Percentiles rank a stretch among this genome's conserved stretches.
Evolutionary conservation across 345 rosid genomes (phyloP).

Genomic region (Camelina laxa): DNA sequence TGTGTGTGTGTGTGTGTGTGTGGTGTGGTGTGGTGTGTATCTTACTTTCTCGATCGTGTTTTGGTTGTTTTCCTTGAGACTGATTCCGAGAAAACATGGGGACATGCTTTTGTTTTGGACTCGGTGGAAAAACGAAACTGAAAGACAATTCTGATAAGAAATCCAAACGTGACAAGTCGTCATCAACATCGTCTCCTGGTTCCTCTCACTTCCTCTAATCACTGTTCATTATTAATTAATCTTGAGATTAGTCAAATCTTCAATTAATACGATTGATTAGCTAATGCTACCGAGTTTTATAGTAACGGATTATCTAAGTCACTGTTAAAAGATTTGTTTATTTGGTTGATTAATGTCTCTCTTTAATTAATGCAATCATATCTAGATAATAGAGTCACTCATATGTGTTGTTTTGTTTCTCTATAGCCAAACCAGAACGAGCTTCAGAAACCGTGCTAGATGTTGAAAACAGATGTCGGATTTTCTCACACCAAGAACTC

Average conservation of each 20-base stretch:
- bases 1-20: not conserved
- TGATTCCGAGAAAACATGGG: slow-evolving; percentile 31
- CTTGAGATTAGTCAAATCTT: not conserved
- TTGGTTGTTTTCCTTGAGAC: not conserved
- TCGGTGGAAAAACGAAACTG: not conserved
- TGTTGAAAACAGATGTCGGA: slow-evolving; percentile 28
- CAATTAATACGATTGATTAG: not conserved
- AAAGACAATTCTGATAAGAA: not conserved
- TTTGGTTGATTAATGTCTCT: slow-evolving; percentile 3
- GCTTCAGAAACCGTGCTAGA: slow-evolving; percentile 21
- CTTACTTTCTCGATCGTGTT: not conserved
- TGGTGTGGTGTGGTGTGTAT: no score
- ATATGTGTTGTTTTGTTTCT: slow-evolving; percentile 16
- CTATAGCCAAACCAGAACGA: slow-evolving; percentile 16
- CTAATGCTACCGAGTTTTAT: not conserved
- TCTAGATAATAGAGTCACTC: not conserved
- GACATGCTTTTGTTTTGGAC: slow-evolving; percentile 58
- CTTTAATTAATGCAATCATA: not conserved
- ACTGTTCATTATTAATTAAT: not conserved
- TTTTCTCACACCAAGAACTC: slow-evolving; percentile 64
- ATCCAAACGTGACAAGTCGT: not conserved
- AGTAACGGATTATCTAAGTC: no score
- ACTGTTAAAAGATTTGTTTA: not conserved
- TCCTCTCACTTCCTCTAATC: slow-evolving; percentile 14
- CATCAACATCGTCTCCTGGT: slow-evolving; percentile 7